Conservation (phyloP, 768 basidiomycete genomes). For the Leucocoprinus sp. region DNA sequence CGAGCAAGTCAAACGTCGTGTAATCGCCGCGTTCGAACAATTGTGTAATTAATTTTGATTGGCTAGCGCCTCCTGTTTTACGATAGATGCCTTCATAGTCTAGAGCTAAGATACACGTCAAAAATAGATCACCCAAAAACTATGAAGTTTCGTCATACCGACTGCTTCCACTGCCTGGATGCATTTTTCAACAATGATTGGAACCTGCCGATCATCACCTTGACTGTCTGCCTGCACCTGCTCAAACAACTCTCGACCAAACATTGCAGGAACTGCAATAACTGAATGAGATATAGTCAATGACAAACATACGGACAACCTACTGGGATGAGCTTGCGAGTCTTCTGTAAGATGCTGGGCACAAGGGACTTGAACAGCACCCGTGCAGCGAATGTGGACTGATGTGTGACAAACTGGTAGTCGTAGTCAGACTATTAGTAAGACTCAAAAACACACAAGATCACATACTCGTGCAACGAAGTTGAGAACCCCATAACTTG, state of each 20-base stretch:
- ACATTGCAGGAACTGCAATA: constrained; percentile 73
- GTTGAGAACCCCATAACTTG: constrained; percentile 98
- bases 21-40: constrained; percentile 94
- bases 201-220: constrained; percentile 57
- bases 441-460: background rate
- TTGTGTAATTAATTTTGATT: constrained; percentile 88
- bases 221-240: constrained; percentile 67
- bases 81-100: constrained; percentile 98
- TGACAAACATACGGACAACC: constrained; percentile 16
- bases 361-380: constrained; percentile 60
- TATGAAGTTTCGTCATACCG: constrained; percentile 40
- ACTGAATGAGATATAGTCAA: constrained; percentile 11
- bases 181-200: constrained; percentile 91
- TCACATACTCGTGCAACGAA: constrained; percentile 77
- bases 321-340: constrained; percentile 29
- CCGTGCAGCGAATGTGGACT: constrained; percentile 81
- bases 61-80: constrained; percentile 89
- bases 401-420: constrained; percentile 70
- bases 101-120: constrained; percentile 47
- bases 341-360: constrained; percentile 42
- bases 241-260: constrained; percentile 81
- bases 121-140: background rate
- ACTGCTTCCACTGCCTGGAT: constrained; percentile 86
- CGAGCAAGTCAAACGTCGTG: constrained; percentile 76
- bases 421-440: background rate